Evolutionary conservation across 768 basidiomycete genomes (phyloP).

Genomic region (Sarcodon aspratus): DNA sequence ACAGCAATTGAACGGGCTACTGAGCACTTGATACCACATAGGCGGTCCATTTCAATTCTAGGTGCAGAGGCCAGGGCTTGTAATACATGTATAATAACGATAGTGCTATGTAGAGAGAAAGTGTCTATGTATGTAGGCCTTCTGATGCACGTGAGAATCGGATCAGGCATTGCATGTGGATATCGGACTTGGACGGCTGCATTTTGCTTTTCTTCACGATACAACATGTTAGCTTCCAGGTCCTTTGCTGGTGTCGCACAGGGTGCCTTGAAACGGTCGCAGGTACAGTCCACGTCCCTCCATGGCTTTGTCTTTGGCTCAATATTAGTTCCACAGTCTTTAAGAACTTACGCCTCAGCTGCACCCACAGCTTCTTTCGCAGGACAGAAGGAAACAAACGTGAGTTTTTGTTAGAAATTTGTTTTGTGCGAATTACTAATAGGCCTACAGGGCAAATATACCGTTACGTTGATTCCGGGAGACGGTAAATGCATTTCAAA

Average conservation of each 20-base stretch:
- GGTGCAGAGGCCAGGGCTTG: background rate
- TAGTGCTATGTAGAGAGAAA: too few relatives aligned
- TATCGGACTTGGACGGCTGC: too few relatives aligned
- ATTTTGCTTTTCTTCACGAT: constrained; percentile 12
- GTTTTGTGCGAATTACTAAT: background rate
- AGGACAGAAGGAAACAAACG: constrained; percentile 81
- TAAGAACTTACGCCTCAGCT: constrained; percentile 57
- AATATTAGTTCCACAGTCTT: constrained; percentile 23
- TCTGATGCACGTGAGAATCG: too few relatives aligned
- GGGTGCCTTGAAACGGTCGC: constrained; percentile 34
- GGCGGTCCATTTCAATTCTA: background rate
- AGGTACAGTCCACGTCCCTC: constrained; percentile 26
- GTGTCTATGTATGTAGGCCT: too few relatives aligned
- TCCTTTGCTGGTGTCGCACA: constrained; percentile 45
- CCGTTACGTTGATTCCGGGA: constrained; percentile 92
- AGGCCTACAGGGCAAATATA: constrained; percentile 76
- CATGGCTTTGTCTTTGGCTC: background rate
- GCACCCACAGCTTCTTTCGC: constrained; percentile 84
- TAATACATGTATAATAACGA: background rate
- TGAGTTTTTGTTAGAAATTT: constrained; percentile 27
- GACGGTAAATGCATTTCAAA: constrained; percentile 51
- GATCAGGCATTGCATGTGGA: too few relatives aligned
- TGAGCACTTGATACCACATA: constrained; percentile 36
- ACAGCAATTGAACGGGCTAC: constrained; percentile 76
- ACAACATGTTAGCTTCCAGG: constrained; percentile 47